A percentile compares a stretch with the other conserved stretches of the same genome.
These are phyloP conservation scores for Xylaria curta DNA, from an alignment of 495 filamentous ascomycete species.

Conservation along the genomic window DNA sequence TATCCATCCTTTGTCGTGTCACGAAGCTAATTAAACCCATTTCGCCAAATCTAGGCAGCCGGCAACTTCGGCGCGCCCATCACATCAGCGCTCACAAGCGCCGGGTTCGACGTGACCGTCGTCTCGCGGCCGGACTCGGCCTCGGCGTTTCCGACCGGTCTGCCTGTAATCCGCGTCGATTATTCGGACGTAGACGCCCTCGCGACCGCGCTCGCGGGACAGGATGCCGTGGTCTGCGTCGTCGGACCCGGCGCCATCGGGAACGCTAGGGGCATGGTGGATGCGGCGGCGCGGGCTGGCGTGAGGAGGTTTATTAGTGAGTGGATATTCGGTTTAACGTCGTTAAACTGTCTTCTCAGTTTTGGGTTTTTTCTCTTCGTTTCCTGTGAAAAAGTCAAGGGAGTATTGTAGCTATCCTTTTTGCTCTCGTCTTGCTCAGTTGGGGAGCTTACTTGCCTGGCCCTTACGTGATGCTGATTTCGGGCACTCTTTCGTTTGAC, in stretches of 20 bases:
- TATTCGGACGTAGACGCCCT: constrained; percentile 51
- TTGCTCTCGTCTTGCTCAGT: background rate
- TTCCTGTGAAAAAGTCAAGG: background rate
- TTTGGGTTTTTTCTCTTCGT: background rate
- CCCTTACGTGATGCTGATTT: background rate
- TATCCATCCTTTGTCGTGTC: background rate
- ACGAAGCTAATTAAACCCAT: background rate
- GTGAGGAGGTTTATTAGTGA: constrained; percentile 54
- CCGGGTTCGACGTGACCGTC: constrained; percentile 56
- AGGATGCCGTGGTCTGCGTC: constrained; percentile 54
- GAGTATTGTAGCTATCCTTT: background rate
- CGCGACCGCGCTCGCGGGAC: constrained; percentile 44
- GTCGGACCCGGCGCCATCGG: constrained; percentile 39
- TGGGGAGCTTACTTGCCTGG: background rate
- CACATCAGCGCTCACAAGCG: constrained; percentile 50
- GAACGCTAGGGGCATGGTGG: constrained; percentile 50
- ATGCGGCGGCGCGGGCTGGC: constrained; percentile 56
- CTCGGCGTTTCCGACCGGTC: constrained; percentile 36
- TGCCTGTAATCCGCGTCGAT: constrained; percentile 47
- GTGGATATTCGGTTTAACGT: background rate
- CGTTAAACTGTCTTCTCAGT: background rate
- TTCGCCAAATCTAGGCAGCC: constrained; percentile 46
- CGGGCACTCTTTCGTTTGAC: background rate
- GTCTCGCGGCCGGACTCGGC: constrained; percentile 50
- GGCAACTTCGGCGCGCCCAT: constrained; percentile 60